phyloP scores from a whole-genome alignment of 2,329 filamentous ascomycete genomes.

The Fusarium liriodendri region DNA sequence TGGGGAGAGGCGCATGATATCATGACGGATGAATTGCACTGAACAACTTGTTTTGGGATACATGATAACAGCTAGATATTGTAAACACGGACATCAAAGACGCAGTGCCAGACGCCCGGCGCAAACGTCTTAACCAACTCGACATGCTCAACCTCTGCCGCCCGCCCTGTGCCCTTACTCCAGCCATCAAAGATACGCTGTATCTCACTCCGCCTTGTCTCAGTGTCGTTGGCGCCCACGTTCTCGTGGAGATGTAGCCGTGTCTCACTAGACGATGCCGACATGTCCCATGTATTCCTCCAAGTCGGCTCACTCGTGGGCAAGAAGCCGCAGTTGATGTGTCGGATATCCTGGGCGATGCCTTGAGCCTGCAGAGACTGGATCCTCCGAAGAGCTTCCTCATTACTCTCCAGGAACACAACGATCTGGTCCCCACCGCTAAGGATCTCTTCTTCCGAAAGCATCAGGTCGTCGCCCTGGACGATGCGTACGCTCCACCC shows the following conservation, averaged over 20 bases:
- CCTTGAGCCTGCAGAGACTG: constrained; percentile 51
- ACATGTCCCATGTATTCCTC: constrained; percentile 61
- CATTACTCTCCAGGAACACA: constrained; percentile 78
- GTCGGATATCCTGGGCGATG: constrained; percentile 55
- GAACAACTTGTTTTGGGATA: constrained; percentile 31
- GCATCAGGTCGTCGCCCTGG: constrained; percentile 51
- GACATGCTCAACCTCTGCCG: constrained; percentile 62
- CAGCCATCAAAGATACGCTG: constrained; percentile 58
- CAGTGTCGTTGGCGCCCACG: constrained; percentile 66
- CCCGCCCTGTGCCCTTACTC: constrained; percentile 36
- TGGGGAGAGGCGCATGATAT: constrained; percentile 35
- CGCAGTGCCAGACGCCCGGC: constrained; percentile 76
- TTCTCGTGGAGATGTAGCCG: constrained; percentile 78
- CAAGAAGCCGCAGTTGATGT: constrained; percentile 73
- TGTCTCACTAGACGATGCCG: constrained; percentile 49
- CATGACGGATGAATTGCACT: constrained; percentile 43
- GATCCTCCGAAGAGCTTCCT: constrained; percentile 59
- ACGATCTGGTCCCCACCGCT: constrained; percentile 66
- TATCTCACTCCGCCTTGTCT: constrained; percentile 59
- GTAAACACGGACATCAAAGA: constrained; percentile 71
- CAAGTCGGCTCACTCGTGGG: constrained; percentile 68
- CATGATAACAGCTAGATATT: constrained; percentile 38
- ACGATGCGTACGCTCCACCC: constrained; percentile 72
- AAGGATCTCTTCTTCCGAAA: constrained; percentile 52
- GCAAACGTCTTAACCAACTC: constrained; percentile 78